phyloP scores from a whole-genome alignment of 805 yeast genomes.

The Lachancea waltii region DNA sequence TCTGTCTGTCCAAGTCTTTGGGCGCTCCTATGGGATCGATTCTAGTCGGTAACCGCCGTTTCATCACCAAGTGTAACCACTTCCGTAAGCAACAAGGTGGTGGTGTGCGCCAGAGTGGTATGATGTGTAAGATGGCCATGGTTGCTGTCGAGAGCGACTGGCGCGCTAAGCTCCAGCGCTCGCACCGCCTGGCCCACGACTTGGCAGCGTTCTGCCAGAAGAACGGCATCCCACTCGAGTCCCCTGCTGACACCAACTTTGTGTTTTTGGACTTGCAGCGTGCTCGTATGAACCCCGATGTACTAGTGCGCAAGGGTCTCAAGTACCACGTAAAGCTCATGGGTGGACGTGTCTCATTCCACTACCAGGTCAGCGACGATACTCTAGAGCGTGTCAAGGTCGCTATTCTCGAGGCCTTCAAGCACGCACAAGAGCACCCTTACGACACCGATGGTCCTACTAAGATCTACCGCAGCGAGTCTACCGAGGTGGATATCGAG shows the following conservation, averaged over 20 bases:
- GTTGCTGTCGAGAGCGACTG: constrained; percentile 71
- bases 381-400: constrained; percentile 51
- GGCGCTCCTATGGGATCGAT: constrained; percentile 94
- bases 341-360: constrained; percentile 79
- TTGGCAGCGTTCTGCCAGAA: constrained; percentile 47
- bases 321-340: constrained; percentile 56
- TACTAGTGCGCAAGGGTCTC: constrained; percentile 46
- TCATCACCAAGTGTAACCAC: constrained; percentile 69
- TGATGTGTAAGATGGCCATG: constrained; percentile 75
- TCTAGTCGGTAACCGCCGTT: constrained; percentile 57
- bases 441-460: constrained; percentile 43
- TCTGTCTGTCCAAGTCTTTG: constrained; percentile 81
- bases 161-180: constrained; percentile 40
- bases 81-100: constrained; percentile 92
- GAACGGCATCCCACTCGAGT: constrained; percentile 51
- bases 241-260: constrained; percentile 81
- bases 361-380: constrained; percentile 53
- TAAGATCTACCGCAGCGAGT: constrained; percentile 39
- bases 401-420: constrained; percentile 51
- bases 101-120: constrained; percentile 84
- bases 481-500: constrained; percentile 31
- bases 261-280: constrained; percentile 60
- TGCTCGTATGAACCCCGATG: constrained; percentile 50
- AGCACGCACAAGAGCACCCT: constrained; percentile 49
- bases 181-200: constrained; percentile 46